phyloP scores from a whole-genome alignment of 2,329 filamentous ascomycete species.

The Sporothrix humicola region DNA sequence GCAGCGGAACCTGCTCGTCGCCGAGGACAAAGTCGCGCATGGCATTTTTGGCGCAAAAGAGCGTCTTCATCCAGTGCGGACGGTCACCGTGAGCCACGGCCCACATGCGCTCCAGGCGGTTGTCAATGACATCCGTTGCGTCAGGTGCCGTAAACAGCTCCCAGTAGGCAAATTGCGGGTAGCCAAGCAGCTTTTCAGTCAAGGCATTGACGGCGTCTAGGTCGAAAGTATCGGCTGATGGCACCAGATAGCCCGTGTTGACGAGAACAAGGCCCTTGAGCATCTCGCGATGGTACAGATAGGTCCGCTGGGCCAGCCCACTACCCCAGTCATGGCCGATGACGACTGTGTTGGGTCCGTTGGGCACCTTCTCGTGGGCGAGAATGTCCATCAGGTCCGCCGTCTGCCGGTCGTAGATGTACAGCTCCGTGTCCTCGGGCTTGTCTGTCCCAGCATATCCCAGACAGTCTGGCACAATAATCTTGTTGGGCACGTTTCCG shows the following conservation, averaged over 20 bases:
- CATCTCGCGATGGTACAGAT: slow-evolving; percentile 49
- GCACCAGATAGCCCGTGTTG: slow-evolving; percentile 51
- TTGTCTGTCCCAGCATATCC: slow-evolving; percentile 51
- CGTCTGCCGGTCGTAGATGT: slow-evolving; percentile 47
- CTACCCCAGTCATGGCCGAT: slow-evolving; percentile 60
- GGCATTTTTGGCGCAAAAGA: slow-evolving; percentile 47
- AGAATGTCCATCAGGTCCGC: slow-evolving; percentile 51
- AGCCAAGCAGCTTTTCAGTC: slow-evolving; percentile 47
- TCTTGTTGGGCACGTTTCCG: slow-evolving; percentile 46
- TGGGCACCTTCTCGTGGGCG: slow-evolving; percentile 45
- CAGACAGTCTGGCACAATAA: slow-evolving; percentile 49
- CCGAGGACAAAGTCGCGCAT: slow-evolving; percentile 43
- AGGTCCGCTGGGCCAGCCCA: slow-evolving; percentile 48
- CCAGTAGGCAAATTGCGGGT: slow-evolving; percentile 52
- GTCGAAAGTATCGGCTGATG: slow-evolving; percentile 44
- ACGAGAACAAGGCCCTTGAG: slow-evolving; percentile 51
- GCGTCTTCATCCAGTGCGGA: slow-evolving; percentile 42
- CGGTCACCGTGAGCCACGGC: slow-evolving; percentile 43
- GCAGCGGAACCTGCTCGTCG: slow-evolving; percentile 39
- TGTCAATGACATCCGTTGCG: slow-evolving; percentile 47
- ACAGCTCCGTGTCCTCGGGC: slow-evolving; percentile 47
- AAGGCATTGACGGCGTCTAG: slow-evolving; percentile 45
- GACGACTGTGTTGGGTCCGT: slow-evolving; percentile 44
- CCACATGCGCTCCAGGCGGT: slow-evolving; percentile 49
- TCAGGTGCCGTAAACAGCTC: slow-evolving; percentile 51